Evolutionary conservation across 2,329 filamentous ascomycete genomes (phyloP), one percentile per base, ranked within the genome.

Genomic region (Sporothrix sp.): DNA sequence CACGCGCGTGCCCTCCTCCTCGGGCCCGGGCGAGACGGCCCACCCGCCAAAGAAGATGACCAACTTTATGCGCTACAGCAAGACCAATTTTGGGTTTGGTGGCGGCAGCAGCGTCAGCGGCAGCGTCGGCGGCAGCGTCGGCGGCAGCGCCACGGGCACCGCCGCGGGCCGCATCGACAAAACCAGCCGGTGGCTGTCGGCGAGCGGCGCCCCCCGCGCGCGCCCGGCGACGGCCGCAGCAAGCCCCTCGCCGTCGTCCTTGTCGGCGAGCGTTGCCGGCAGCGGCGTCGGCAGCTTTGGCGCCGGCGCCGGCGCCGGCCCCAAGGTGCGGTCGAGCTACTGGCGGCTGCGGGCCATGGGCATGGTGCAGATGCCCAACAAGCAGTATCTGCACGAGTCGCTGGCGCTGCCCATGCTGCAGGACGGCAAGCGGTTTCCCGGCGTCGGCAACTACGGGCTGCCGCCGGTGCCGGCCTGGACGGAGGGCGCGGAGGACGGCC

Each of bases 301-400:
- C 11, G 8, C 28, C 10, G 37, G 10, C 1, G 10, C 25, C 14
- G 7, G 18, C 7, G 5, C 11, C 23, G 9, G 20, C 16, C 35
- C 46, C 35, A 50, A 52, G 13, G 37, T 53, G 27, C 52, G 52
- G 40, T 59, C 57, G 13, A 54, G 47, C 51, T 54, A 60, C 35
- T 74, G 71, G 71, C 63, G 65, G 5, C 63, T 74, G 52, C 73
- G 72, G 47, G 70, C 71, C 37, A 72, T 73, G 70, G 71, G 70
- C 9, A 50, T 60, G 36, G 51, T 59, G 25, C 57, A 56, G 48
- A 60, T 59, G 58, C 58, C 58, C 18, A 57, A 60, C 52, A 52
- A 53, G 21, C 42, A 58, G 51, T 60, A 59, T 39, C 73, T 54
- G 58, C 75, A 75, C 6, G 75, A 79, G 54, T 66, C 68, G 3